phyloP scores from a whole-genome alignment of 2,329 filamentous ascomycete species.

The Ascocoryne sarcoides region DNA sequence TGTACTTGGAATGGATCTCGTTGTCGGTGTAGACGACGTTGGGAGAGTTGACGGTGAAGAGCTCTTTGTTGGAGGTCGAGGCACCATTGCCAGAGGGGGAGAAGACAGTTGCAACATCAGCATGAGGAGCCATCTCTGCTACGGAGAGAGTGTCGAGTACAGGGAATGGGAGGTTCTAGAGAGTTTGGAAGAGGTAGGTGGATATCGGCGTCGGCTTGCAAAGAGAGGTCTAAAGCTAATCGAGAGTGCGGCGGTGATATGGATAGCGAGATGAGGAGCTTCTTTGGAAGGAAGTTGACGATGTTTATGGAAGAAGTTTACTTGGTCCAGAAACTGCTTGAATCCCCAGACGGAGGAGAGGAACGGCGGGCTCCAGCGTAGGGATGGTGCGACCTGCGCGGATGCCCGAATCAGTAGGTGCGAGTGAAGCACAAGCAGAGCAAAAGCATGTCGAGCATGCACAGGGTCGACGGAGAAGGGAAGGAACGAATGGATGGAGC shows the following conservation, averaged over 20 bases:
- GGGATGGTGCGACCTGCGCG: slow-evolving; percentile 76
- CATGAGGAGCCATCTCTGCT: slow-evolving; percentile 84
- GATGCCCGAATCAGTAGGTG: background rate
- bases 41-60: slow-evolving; percentile 84
- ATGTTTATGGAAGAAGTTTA: slow-evolving; percentile 37
- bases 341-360: slow-evolving; percentile 69
- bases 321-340: slow-evolving; percentile 52
- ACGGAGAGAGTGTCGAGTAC: background rate
- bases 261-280: slow-evolving; percentile 5
- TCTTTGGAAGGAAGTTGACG: slow-evolving; percentile 16
- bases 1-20: slow-evolving; percentile 89
- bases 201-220: slow-evolving; percentile 1
- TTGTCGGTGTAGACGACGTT: slow-evolving; percentile 85
- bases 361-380: slow-evolving; percentile 95
- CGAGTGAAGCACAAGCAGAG: background rate
- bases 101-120: slow-evolving; percentile 49
- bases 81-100: slow-evolving; percentile 52
- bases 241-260: background rate
- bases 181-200: slow-evolving; percentile 1
- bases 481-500: too few relatives aligned
- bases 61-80: slow-evolving; percentile 43
- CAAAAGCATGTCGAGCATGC: background rate
- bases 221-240: slow-evolving; percentile 2
- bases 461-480: too few relatives aligned
- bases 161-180: background rate